Base-by-base conservation (phyloP, 257 asterid species). In the Rhazya stricta region DNA sequence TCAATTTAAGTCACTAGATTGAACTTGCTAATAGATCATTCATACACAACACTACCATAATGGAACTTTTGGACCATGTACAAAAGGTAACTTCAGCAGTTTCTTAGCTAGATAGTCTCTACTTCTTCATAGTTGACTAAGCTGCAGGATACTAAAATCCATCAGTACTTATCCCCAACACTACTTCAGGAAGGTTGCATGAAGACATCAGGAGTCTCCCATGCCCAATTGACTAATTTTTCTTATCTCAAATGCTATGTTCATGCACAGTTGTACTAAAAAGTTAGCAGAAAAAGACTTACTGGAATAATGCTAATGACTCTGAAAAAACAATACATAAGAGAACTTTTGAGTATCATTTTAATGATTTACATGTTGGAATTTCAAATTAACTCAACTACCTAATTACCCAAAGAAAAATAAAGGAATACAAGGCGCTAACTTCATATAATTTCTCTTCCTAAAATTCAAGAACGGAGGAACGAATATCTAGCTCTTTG, bases 391-490 rank as follows among this genome's bases (percentile, higher is more conserved):
- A 77, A 32, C 53, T 57, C 23, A 48, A 25, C 25, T 37, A 39
- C 58, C 56, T 1, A 18, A 63, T 46, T 34, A 74, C 37, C n/a
- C 13, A 16, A 79, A 46, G 67, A 61, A 41, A 41, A 67, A 19
- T 41, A 54, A 25, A 15, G 37, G 46, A 60, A 54, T 57, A 50
- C 61, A 57, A 74, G 69, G 72, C 54, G 70, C 39, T 67, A 75
- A 67, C 79, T 32, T 36, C 42, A 66, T 76, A 80, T 27, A 69
- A 43, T 74, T 73, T 37, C 54, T 78, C 70, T 70, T 73, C 79
- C 84, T 79, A 86, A 77, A 80, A 86, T 80, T 89, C 91, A 79
- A 81, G 90, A 19, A 86, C 30, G 54, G 85, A 81, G 76, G 90
- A 83, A 70, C 85, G 85, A 54, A 86, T 77, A 79, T 90, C 87